These are phyloP conservation scores for Penicillium sp. DNA, from an alignment of 2,329 filamentous ascomycete species.

Conservation along the genomic window DNA sequence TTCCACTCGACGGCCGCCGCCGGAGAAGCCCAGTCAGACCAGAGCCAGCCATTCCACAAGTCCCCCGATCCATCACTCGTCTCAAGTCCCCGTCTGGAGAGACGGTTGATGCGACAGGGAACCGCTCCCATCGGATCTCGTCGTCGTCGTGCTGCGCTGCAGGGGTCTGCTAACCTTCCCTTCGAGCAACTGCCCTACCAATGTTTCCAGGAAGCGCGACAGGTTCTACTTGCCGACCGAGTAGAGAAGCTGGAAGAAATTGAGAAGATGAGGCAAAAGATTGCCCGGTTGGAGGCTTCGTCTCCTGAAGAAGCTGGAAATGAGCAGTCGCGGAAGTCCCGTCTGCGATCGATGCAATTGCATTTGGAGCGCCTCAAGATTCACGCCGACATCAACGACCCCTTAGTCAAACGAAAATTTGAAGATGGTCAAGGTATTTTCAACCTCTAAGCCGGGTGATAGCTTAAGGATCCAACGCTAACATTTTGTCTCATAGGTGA, in stretches of 20 bases:
- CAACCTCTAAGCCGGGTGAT: not conserved
- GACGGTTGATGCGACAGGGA: slow-evolving; percentile 65
- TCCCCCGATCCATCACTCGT: slow-evolving; percentile 65
- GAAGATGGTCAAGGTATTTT: slow-evolving; percentile 81
- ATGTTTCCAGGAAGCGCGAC: slow-evolving; percentile 94
- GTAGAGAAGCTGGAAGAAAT: slow-evolving; percentile 77
- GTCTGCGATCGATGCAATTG: slow-evolving; percentile 67
- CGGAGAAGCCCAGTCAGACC: slow-evolving; percentile 47
- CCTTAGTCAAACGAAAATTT: slow-evolving; percentile 85
- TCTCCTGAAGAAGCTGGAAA: slow-evolving; percentile 61
- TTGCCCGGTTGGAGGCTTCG: slow-evolving; percentile 64
- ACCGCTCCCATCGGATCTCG: slow-evolving; percentile 77
- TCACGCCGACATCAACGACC: slow-evolving; percentile 90
- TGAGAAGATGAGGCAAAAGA: slow-evolving; percentile 62
- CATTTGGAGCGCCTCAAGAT: slow-evolving; percentile 81
- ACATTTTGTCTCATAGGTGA: slow-evolving; percentile 61
- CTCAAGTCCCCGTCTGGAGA: slow-evolving; percentile 62
- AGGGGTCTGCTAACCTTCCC: slow-evolving; percentile 65
- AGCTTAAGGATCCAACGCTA: slow-evolving; percentile 13
- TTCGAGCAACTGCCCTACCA: slow-evolving; percentile 96
- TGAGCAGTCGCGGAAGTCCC: slow-evolving; percentile 62
- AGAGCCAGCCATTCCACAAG: slow-evolving; percentile 43
- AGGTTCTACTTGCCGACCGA: slow-evolving; percentile 75
- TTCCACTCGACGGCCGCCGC: slow-evolving; percentile 49
- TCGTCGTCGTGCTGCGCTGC: slow-evolving; percentile 73